phyloP scores from a whole-genome alignment of 805 yeast species.

The Naumovozyma dairenensis region DNA sequence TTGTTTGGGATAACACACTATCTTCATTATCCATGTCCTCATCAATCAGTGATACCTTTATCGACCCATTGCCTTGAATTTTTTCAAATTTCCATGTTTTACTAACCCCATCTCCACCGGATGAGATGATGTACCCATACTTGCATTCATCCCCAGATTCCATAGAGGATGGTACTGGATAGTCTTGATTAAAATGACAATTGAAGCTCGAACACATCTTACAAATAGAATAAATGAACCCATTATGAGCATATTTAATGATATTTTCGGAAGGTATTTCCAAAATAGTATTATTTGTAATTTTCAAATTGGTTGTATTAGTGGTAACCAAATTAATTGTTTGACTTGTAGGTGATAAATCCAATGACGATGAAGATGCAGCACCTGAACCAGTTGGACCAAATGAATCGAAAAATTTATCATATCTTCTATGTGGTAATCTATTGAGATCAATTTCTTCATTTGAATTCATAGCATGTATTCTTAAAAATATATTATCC shows the following conservation, averaged over 20 bases:
- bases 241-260: conserved; percentile 79
- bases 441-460: conserved; percentile 25
- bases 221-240: conserved; percentile 67
- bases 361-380: not conserved
- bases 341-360: too few relatives aligned
- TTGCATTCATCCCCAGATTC: too few relatives aligned
- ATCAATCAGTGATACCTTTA: conserved; percentile 9
- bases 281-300: conserved; percentile 31
- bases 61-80: conserved; percentile 8
- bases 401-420: conserved; percentile 79
- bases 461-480: conserved; percentile 8
- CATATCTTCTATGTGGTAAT: conserved; percentile 59
- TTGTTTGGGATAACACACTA: conserved; percentile 60
- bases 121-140: conserved; percentile 43
- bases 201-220: conserved; percentile 11
- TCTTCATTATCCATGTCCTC: conserved; percentile 44
- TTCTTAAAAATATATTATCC: conserved; percentile 26
- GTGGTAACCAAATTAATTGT: too few relatives aligned
- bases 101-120: conserved; percentile 89
- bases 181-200: not conserved
- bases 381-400: conserved; percentile 63
- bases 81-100: conserved; percentile 58
- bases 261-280: conserved; percentile 63
- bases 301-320: not conserved
- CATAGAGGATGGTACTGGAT: conserved; percentile 6